These are phyloP conservation scores for Hansenula lynferdii DNA, from an alignment of 1,139 yeast species.

Conservation along the genomic window DNA sequence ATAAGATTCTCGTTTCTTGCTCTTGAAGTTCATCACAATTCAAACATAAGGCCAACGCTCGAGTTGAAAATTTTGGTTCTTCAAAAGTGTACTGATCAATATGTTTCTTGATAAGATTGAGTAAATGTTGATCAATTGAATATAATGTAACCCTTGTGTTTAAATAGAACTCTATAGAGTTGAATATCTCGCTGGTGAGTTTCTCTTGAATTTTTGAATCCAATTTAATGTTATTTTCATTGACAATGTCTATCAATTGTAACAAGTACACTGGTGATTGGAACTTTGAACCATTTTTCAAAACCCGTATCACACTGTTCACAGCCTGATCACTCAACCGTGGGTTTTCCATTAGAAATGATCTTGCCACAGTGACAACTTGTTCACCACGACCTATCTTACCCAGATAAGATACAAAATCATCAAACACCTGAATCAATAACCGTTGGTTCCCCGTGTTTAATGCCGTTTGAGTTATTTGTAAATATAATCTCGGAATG, in stretches of 20 bases:
- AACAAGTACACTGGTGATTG: no score
- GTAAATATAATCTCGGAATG: conserved; percentile 18
- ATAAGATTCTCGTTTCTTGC: background rate
- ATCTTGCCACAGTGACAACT: conserved; percentile 4
- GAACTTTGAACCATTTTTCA: background rate
- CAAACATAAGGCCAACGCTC: background rate
- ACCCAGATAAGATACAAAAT: conserved; percentile 13
- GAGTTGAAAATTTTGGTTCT: no score
- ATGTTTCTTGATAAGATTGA: background rate
- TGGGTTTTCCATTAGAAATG: conserved; percentile 6
- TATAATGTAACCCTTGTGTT: background rate
- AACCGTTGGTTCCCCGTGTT: background rate
- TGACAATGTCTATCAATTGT: no score
- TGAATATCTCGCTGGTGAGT: background rate
- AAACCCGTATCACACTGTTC: background rate
- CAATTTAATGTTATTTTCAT: no score
- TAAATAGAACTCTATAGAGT: background rate
- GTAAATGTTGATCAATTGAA: background rate
- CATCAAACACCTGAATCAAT: conserved; percentile 6
- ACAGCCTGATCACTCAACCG: background rate
- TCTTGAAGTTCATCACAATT: background rate
- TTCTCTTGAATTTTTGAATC: no score
- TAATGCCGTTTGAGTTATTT: conserved; percentile 8
- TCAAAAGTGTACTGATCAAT: background rate
- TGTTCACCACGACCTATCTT: conserved; percentile 15